Evolutionary conservation across 2,329 filamentous ascomycete species (phyloP).

Genomic region (Diaporthe citri): DNA sequence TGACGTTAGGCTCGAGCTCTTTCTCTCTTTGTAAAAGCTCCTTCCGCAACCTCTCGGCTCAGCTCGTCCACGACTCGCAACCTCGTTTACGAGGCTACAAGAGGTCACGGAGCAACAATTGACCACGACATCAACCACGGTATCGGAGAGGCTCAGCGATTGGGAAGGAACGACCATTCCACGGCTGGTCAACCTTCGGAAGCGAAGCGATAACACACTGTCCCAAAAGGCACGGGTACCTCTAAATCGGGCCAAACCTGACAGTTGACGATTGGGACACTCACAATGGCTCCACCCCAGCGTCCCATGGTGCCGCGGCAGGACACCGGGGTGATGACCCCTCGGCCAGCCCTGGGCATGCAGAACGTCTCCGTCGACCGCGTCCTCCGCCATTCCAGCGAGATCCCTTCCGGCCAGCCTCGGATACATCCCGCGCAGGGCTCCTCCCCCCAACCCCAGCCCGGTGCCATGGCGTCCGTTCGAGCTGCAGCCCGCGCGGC

Average conservation of each 20-base stretch:
- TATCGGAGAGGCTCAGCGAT: background rate
- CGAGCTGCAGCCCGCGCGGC: constrained; percentile 36
- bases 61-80: background rate
- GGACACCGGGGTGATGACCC: constrained; percentile 33
- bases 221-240: background rate
- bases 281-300: constrained; percentile 40
- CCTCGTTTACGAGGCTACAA: constrained; percentile 10
- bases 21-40: background rate
- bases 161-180: background rate
- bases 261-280: background rate
- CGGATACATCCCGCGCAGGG: constrained; percentile 60
- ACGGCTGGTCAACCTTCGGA: background rate
- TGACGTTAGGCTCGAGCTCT: constrained; percentile 6
- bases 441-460: constrained; percentile 32
- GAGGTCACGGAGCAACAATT: background rate
- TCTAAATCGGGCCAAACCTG: background rate
- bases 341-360: constrained; percentile 55
- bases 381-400: constrained; percentile 91
- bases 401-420: constrained; percentile 94
- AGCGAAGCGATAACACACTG: background rate
- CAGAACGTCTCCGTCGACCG: constrained; percentile 93
- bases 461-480: constrained; percentile 37
- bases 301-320: constrained; percentile 45
- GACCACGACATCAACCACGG: background rate
- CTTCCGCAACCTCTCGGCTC: constrained; percentile 1